These are phyloP conservation scores for Bolboschoenus planiculmis DNA, from an alignment of 176 grass and related monocot species.

Conservation along the genomic window DNA sequence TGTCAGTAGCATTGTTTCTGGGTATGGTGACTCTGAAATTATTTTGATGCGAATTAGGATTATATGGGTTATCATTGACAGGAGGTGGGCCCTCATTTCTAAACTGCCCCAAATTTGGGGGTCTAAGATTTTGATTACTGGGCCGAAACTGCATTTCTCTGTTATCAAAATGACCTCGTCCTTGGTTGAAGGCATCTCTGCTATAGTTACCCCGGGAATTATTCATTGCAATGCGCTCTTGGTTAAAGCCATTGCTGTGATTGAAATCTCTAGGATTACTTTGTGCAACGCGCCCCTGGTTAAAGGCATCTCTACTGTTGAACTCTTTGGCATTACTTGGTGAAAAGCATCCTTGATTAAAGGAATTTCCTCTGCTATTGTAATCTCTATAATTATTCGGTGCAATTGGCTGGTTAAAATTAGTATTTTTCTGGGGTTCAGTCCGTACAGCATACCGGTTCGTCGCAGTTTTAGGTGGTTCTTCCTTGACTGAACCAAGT, in stretches of 20 bases:
- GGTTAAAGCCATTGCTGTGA: background rate
- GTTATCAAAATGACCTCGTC: background rate
- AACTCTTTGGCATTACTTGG: background rate
- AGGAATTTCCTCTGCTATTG: conserved; percentile 7
- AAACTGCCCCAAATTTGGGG: background rate
- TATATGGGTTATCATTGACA: conserved; percentile 2
- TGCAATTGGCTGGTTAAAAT: background rate
- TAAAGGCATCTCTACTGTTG: background rate
- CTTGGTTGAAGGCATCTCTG: conserved; percentile 17
- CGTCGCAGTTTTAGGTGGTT: background rate
- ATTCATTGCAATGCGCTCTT: background rate
- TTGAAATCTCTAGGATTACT: background rate
- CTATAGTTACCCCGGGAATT: background rate
- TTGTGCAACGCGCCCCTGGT: background rate
- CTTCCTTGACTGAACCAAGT: conserved; percentile 12
- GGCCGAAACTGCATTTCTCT: background rate
- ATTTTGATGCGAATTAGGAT: conserved; percentile 4
- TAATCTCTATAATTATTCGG: background rate
- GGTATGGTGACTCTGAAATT: background rate
- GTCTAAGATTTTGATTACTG: conserved; percentile 4
- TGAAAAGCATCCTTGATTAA: background rate
- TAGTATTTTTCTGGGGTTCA: background rate
- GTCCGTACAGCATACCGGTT: conserved; percentile 19
- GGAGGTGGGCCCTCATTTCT: conserved; percentile 7
- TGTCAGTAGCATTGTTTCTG: background rate